These are phyloP conservation scores for Lipomyces anomalus DNA, from an alignment of 805 yeast species.

Conservation along the genomic window DNA sequence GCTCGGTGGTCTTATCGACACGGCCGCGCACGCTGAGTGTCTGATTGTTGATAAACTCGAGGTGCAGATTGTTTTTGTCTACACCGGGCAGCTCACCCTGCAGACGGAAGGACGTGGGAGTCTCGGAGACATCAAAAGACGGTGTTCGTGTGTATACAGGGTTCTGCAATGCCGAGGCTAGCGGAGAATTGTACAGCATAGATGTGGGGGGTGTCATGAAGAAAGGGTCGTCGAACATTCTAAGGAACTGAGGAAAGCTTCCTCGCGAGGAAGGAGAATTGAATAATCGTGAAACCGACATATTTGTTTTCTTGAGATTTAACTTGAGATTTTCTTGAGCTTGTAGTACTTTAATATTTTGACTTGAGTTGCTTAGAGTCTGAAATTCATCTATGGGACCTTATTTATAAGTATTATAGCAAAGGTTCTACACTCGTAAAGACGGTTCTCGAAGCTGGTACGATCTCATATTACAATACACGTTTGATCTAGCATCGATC, in stretches of 20 bases:
- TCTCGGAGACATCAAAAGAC: constrained; percentile 16
- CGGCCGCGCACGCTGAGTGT: constrained; percentile 13
- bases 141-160: constrained; percentile 13
- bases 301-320: too few species aligned
- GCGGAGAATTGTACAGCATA: too few species aligned
- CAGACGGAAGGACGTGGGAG: constrained; percentile 9
- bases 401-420: too few species aligned
- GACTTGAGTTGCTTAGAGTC: too few species aligned
- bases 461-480: too few species aligned
- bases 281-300: background rate
- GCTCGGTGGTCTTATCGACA: constrained; percentile 11
- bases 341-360: too few species aligned
- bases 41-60: constrained; percentile 19
- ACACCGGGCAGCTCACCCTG: constrained; percentile 23
- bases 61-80: constrained; percentile 12
- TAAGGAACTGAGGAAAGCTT: background rate
- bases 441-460: too few species aligned
- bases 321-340: too few species aligned
- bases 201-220: background rate
- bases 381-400: too few species aligned
- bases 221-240: constrained; percentile 2
- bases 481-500: too few species aligned
- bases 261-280: background rate
- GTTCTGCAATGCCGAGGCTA: constrained; percentile 6
- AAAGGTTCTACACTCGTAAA: too few species aligned